Percentiles rank a stretch among this genome's conserved stretches.
phyloP scores from a whole-genome alignment of 164 flowering plant genomes.

The Kalanchoe fedtschenkoi region DNA sequence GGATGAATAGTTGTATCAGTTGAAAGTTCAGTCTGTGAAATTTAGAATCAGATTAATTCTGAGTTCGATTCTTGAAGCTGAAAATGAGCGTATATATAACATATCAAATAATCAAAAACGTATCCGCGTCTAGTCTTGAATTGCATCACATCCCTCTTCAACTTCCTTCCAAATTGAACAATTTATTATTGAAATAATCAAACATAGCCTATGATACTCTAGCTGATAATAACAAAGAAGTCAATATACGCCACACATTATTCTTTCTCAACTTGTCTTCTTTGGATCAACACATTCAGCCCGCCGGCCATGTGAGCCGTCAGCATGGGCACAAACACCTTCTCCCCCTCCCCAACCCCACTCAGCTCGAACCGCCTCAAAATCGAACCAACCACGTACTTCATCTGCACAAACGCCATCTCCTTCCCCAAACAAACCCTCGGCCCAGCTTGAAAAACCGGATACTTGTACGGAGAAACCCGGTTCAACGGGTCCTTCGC shows the following conservation, averaged over 20 bases:
- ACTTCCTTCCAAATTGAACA: not conserved
- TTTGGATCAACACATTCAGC: conserved; percentile 30
- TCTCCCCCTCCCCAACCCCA: conserved; percentile 22
- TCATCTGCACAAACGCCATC: conserved; percentile 76
- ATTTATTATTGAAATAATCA: too few relatives aligned
- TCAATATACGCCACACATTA: too few relatives aligned
- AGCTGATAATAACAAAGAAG: too few relatives aligned
- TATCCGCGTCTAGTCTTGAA: not conserved
- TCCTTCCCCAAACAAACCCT: conserved; percentile 71
- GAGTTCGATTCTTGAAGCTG: too few relatives aligned
- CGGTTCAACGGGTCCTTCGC: conserved; percentile 12
- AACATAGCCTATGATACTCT: too few relatives aligned
- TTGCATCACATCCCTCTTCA: too few relatives aligned
- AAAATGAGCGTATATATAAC: too few relatives aligned
- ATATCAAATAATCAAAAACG: too few relatives aligned
- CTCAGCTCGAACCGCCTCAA: conserved; percentile 35
- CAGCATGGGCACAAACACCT: conserved; percentile 51
- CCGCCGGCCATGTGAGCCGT: conserved; percentile 79
- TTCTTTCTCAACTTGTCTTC: conserved; percentile 5
- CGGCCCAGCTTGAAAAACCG: conserved; percentile 80
- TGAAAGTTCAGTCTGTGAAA: too few relatives aligned
- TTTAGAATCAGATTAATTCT: too few relatives aligned
- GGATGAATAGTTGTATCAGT: too few relatives aligned
- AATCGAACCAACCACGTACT: conserved; percentile 46
- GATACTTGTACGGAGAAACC: conserved; percentile 41